These are phyloP conservation scores for Suillus subluteus DNA, from an alignment of 768 basidiomycete genomes.

Conservation along the genomic window DNA sequence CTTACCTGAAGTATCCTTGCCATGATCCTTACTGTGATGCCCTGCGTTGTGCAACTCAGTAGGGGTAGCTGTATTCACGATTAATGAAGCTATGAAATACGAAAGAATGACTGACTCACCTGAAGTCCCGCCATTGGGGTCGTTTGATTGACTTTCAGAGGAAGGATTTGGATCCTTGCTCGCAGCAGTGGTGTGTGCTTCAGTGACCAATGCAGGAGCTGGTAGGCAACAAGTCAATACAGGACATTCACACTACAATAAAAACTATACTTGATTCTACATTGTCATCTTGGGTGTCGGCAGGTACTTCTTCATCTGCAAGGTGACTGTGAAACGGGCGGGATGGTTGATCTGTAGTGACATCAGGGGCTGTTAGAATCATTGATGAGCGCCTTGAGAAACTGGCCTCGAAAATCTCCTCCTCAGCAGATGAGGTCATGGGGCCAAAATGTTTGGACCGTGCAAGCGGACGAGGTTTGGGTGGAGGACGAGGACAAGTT, in stretches of 20 bases:
- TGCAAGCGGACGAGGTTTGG: constrained; percentile 1
- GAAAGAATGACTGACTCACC: not conserved
- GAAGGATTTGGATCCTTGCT: not conserved
- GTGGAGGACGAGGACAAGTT: not conserved
- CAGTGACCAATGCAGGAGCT: not conserved
- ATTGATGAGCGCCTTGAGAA: not conserved
- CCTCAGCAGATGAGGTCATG: constrained; percentile 1
- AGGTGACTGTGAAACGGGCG: not conserved
- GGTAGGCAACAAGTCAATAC: not conserved
- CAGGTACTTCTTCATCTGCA: not conserved
- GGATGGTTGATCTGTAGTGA: not conserved
- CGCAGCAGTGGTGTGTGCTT: not conserved
- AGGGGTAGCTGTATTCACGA: not conserved
- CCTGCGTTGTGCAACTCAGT: not conserved
- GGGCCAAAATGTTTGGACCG: not conserved
- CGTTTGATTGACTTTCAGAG: not conserved
- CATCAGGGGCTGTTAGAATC: not conserved
- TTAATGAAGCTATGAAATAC: not conserved
- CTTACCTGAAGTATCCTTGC: constrained; percentile 4
- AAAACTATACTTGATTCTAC: not conserved
- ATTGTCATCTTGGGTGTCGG: not conserved
- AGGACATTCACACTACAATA: not conserved
- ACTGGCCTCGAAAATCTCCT: constrained; percentile 1
- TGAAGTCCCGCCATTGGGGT: not conserved
- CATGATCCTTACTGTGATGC: not conserved